Percentiles rank a stretch among this genome's conserved stretches.
phyloP scores from a whole-genome alignment of 1,284 basidiomycete genomes.

The Porphyrellus sp. region DNA sequence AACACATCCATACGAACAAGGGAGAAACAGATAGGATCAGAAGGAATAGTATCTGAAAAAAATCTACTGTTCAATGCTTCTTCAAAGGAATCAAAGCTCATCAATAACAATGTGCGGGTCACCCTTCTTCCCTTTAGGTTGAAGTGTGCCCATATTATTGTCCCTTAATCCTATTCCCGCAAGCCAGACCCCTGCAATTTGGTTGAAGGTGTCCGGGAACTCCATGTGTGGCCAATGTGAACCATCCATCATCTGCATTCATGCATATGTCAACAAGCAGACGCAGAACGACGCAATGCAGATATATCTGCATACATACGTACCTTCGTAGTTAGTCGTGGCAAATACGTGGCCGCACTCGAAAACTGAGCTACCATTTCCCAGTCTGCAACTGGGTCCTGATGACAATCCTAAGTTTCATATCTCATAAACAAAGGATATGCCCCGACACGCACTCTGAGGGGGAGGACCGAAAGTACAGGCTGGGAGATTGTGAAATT shows the following conservation, averaged over 20 bases:
- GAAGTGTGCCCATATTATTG: not conserved
- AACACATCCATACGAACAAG: no score
- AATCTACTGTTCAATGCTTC: no score
- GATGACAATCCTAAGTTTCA: not conserved
- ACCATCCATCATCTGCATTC: conserved; percentile 42
- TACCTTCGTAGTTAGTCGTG: conserved; percentile 51
- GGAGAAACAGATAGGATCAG: no score
- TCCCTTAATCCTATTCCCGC: conserved; percentile 2
- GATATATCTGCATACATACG: conserved; percentile 2
- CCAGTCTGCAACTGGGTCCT: conserved; percentile 72
- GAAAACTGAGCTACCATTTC: conserved; percentile 39
- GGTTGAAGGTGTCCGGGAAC: conserved; percentile 48
- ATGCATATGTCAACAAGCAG: not conserved
- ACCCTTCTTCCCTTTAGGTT: not conserved
- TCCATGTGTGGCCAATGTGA: conserved; percentile 66
- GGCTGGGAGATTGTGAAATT: conserved; percentile 59
- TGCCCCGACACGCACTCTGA: conserved; percentile 39
- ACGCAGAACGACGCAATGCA: not conserved
- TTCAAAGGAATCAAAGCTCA: conserved; percentile 8
- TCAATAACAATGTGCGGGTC: not conserved
- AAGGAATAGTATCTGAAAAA: no score
- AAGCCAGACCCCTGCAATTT: conserved; percentile 42
- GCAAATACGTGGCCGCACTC: conserved; percentile 45
- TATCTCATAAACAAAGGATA: not conserved
- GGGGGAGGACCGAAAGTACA: conserved; percentile 54